phyloP scores from a whole-genome alignment of 1,139 yeast genomes.

The Spencermartinsiella ligniputridi region DNA sequence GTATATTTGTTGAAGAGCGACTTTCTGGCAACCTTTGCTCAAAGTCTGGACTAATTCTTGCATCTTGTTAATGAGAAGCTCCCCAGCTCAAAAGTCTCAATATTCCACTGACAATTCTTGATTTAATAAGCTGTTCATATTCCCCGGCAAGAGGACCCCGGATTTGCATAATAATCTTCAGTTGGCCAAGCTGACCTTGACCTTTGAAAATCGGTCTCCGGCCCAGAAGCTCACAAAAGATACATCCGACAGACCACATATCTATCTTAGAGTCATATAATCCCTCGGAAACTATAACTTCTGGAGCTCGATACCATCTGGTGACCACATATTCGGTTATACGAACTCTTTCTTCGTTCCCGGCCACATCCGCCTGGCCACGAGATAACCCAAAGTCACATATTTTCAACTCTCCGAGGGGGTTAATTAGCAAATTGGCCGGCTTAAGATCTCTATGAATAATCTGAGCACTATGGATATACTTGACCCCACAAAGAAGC shows the following conservation, averaged over 20 bases:
- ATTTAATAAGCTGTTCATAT: background rate
- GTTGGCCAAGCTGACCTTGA: slow-evolving; percentile 76
- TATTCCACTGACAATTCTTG: background rate
- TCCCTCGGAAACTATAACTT: slow-evolving; percentile 62
- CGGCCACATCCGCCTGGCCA: slow-evolving; percentile 41
- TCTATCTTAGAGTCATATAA: slow-evolving; percentile 50
- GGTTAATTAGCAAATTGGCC: slow-evolving; percentile 71
- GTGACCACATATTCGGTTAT: slow-evolving; percentile 88
- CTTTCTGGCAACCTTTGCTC: background rate
- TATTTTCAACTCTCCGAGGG: slow-evolving; percentile 66
- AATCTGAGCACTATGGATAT: slow-evolving; percentile 70
- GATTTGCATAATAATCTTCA: slow-evolving; percentile 69
- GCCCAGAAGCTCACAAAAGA: slow-evolving; percentile 78
- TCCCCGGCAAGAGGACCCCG: slow-evolving; percentile 62
- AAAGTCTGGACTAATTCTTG: background rate
- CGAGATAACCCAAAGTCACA: slow-evolving; percentile 90
- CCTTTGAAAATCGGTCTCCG: slow-evolving; percentile 84
- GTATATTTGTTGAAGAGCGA: slow-evolving; percentile 40
- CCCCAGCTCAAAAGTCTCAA: background rate
- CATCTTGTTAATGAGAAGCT: background rate
- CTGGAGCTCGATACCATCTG: slow-evolving; percentile 95
- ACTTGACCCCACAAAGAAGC: slow-evolving; percentile 71
- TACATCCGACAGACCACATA: slow-evolving; percentile 94
- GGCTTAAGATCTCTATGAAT: slow-evolving; percentile 86
- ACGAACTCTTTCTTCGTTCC: slow-evolving; percentile 3